Base-by-base conservation (phyloP, 2,329 filamentous ascomycete species). In the Leptosphaerulina australis region DNA sequence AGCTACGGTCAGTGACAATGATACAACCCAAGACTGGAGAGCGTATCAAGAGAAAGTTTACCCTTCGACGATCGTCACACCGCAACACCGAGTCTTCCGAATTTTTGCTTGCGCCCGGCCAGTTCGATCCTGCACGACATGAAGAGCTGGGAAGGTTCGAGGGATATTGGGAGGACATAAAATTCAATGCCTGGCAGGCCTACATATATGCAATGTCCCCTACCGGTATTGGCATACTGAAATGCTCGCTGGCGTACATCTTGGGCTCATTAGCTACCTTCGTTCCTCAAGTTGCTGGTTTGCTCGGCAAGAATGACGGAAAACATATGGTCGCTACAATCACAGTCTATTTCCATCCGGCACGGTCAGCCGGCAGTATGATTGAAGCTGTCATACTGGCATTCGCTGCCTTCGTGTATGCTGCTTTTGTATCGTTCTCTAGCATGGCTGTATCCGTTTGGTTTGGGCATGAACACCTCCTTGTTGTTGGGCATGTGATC, bases 271-370 rank as follows among this genome's bases (percentile, higher is more conserved):
- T 96, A 72, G 91, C 87, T 26, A 97, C 92, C 0, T 94, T 96
- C 63, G 86, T 90, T 55, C 83, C 87, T 2, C 81, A 82, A 2
- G 79, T 96, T 47, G 86, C 91, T 12, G 76, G 80, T 6, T 83
- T 91, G 48, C 78, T 97, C 12, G 93, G 93, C 9, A 81, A 87
- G 56, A 88, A 91, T 67, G 92, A 96, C 74, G 91, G 91, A 40
- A 97, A 97, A 69, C 93, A 97, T 73, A 87, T 96, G 67, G 91
- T 96, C 41, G 91, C 91, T 24, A 97, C 93, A 2, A 85, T 97
- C 50, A 95, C 91, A 0, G 92, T 97, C 9, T 97, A 96, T 68
- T 97, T 97, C 66, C 91, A 97, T 70, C 91, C 93, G 4, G 90
- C 91, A 5, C 82, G 93, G 50, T 90, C 90, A 14, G 83, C 87